These are phyloP conservation scores for Populus hybrid DNA, from an alignment of 441 rosid species.

Conservation along the genomic window DNA sequence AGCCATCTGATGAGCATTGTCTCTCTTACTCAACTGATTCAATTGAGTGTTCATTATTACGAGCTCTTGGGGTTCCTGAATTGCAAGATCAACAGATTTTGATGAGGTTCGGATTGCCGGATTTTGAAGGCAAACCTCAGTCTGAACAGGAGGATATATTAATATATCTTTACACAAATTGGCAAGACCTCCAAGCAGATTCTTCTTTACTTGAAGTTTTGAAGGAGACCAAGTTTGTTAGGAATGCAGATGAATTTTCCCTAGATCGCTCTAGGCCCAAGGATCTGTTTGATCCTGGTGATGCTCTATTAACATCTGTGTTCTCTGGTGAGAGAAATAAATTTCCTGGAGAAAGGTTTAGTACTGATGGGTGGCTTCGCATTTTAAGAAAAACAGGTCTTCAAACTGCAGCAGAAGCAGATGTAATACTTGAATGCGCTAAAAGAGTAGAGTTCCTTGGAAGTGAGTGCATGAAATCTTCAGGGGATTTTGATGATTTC, in stretches of 20 bases:
- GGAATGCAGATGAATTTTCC: slow-evolving; percentile 78
- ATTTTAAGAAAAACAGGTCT: slow-evolving; percentile 87
- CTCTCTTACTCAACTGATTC: slow-evolving; percentile 71
- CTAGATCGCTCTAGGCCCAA: slow-evolving; percentile 63
- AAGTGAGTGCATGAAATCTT: slow-evolving; percentile 49
- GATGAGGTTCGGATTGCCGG: slow-evolving; percentile 86
- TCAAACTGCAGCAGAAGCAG: slow-evolving; percentile 72
- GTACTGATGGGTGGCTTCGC: slow-evolving; percentile 81
- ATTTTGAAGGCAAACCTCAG: slow-evolving; percentile 70
- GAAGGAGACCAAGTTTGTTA: slow-evolving; percentile 81
- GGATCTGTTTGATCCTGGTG: slow-evolving; percentile 91
- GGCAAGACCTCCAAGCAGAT: slow-evolving; percentile 78
- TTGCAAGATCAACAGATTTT: slow-evolving; percentile 84
- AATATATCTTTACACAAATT: slow-evolving; percentile 63
- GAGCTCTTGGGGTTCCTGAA: slow-evolving; percentile 86
- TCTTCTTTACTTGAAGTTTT: slow-evolving; percentile 79
- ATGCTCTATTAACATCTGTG: slow-evolving; percentile 78
- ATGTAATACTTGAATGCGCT: slow-evolving; percentile 93
- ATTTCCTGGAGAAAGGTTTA: slow-evolving; percentile 98
- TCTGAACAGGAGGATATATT: slow-evolving; percentile 84
- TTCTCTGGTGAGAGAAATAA: slow-evolving; percentile 84
- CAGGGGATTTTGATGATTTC: slow-evolving; percentile 57
- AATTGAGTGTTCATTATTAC: slow-evolving; percentile 61
- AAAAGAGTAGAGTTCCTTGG: slow-evolving; percentile 82
- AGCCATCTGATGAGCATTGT: slow-evolving; percentile 76